Conservation (phyloP, 441 rosid genomes). For the Capsella rubella region DNA sequence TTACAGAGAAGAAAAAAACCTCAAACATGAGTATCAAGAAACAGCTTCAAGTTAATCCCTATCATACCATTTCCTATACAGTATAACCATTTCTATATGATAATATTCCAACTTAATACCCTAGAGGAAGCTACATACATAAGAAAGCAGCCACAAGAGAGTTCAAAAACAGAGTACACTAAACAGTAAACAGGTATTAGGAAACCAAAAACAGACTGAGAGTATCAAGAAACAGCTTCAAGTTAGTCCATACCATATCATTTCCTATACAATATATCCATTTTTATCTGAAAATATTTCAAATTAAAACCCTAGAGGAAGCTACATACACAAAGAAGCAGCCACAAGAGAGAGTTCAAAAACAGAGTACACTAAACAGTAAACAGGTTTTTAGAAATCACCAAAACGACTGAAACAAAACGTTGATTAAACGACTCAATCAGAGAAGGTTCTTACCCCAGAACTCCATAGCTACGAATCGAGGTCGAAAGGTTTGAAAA, state of each 20-base stretch:
- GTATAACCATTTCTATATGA: not conserved
- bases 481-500: not conserved
- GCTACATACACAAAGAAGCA: not conserved
- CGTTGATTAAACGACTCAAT: not conserved
- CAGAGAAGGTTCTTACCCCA: conserved; percentile 41
- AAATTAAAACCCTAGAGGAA: not conserved
- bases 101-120: not conserved
- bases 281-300: not conserved
- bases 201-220: too few relatives aligned
- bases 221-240: not conserved
- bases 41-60: not conserved
- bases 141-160: not conserved
- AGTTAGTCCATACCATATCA: not conserved
- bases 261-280: not conserved
- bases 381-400: not conserved
- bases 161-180: not conserved
- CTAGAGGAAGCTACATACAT: not conserved
- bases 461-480: conserved; percentile 40
- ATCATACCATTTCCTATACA: not conserved
- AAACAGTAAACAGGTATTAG: too few relatives aligned
- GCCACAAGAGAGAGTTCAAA: not conserved
- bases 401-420: not conserved
- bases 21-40: not conserved
- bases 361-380: not conserved
- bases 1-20: not conserved